A percentile compares a stretch with the other conserved stretches of the same genome.
These are phyloP conservation scores for Suaeda aralocaspica DNA, from an alignment of 148 eudicot genomes.

Conservation along the genomic window DNA sequence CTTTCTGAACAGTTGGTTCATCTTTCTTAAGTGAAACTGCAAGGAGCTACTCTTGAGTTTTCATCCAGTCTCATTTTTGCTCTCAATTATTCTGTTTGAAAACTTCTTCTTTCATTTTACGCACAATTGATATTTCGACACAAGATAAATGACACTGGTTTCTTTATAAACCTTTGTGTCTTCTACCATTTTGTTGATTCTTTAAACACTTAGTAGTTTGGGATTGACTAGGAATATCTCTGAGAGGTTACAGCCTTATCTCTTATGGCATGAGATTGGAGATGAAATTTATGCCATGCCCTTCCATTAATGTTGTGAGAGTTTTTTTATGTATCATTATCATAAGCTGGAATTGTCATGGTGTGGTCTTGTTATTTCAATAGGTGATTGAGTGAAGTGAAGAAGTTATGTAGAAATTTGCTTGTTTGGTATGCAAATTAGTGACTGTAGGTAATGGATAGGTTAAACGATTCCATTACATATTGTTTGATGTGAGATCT, in stretches of 20 bases:
- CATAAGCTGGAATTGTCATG: neutral
- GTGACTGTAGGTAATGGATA: no score
- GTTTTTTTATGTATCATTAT: neutral
- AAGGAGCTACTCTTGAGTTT: neutral
- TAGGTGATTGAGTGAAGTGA: neutral
- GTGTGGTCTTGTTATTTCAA: neutral
- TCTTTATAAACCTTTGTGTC: neutral
- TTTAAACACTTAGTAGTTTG: neutral
- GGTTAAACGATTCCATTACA: no score
- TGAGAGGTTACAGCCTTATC: neutral
- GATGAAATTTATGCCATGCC: no score
- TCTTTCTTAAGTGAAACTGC: neutral
- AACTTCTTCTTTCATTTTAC: neutral
- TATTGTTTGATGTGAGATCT: no score
- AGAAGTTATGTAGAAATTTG: neutral
- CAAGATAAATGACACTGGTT: constrained; percentile 4
- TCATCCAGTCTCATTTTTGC: neutral
- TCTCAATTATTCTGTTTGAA: neutral
- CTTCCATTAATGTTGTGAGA: neutral
- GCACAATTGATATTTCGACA: constrained; percentile 2
- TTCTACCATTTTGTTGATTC: neutral
- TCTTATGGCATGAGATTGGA: neutral
- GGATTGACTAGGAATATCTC: constrained; percentile 5
- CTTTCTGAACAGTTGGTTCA: neutral
- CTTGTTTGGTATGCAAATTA: neutral